phyloP scores from a whole-genome alignment of 805 yeast species.

The Millerago galiae region DNA sequence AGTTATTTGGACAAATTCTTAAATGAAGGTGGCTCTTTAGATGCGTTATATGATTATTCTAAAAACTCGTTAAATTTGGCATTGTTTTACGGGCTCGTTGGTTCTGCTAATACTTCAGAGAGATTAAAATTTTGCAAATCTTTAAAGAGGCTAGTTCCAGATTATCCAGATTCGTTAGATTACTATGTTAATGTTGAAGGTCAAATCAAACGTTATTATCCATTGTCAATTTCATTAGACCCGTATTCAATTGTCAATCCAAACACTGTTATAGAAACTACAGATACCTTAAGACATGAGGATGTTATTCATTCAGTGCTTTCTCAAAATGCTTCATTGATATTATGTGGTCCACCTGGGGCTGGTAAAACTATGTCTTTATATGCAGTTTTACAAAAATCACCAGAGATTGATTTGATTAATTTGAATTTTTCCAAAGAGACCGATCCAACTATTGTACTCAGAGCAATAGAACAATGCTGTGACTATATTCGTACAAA shows the following conservation, averaged over 20 bases:
- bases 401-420: constrained; percentile 51
- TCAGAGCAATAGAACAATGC: constrained; percentile 64
- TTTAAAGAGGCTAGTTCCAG: constrained; percentile 10
- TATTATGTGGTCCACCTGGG: constrained; percentile 95
- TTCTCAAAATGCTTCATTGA: constrained; percentile 48
- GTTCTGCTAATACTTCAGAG: constrained; percentile 29
- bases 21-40: not conserved
- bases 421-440: constrained; percentile 81
- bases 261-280: constrained; percentile 66
- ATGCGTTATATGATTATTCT: constrained; percentile 1
- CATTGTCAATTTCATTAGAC: constrained; percentile 33
- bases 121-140: constrained; percentile 17
- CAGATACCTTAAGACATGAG: constrained; percentile 70
- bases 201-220: constrained; percentile 43
- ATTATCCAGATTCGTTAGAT: constrained; percentile 21
- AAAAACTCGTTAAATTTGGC: not conserved
- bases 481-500: constrained; percentile 53
- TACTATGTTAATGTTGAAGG: constrained; percentile 39
- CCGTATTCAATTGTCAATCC: constrained; percentile 44
- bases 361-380: constrained; percentile 94
- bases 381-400: constrained; percentile 54
- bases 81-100: constrained; percentile 3
- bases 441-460: constrained; percentile 53
- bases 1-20: constrained; percentile 1
- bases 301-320: constrained; percentile 49